phyloP scores from a whole-genome alignment of 768 basidiomycete genomes.

The Hygrophoropsis aurantiaca region DNA sequence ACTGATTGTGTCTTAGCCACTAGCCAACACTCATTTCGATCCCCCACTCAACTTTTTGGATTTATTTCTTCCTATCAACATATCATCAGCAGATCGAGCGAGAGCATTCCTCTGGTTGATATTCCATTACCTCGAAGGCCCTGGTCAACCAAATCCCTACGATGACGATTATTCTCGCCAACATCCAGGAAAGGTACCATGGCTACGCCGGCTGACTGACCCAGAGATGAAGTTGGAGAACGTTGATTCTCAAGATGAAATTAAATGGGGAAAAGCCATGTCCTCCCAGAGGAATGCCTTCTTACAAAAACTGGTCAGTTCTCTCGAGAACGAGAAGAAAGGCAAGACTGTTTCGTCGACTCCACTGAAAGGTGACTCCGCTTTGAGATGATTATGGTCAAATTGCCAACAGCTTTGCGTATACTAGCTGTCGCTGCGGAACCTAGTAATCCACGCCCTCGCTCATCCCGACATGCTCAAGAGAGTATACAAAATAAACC shows the following conservation, averaged over 20 bases:
- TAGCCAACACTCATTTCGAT: slow-evolving; percentile 72
- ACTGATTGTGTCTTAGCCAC: slow-evolving; percentile 40
- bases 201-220: slow-evolving; percentile 52
- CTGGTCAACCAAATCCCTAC: slow-evolving; percentile 69
- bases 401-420: slow-evolving; percentile 8
- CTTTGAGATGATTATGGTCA: not conserved
- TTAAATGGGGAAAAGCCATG: slow-evolving; percentile 78
- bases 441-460: slow-evolving; percentile 23
- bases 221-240: slow-evolving; percentile 67
- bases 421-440: slow-evolving; percentile 17
- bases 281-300: slow-evolving; percentile 69
- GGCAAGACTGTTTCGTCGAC: slow-evolving; percentile 36
- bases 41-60: slow-evolving; percentile 75
- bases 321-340: slow-evolving; percentile 52
- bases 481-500: slow-evolving; percentile 30
- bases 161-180: slow-evolving; percentile 60
- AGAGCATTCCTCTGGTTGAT: slow-evolving; percentile 81
- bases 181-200: slow-evolving; percentile 64
- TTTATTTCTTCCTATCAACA: slow-evolving; percentile 75
- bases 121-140: slow-evolving; percentile 77
- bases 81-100: slow-evolving; percentile 73
- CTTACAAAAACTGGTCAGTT: slow-evolving; percentile 64
- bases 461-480: slow-evolving; percentile 18
- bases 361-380: slow-evolving; percentile 23
- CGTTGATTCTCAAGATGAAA: slow-evolving; percentile 73